Evolutionary conservation across 805 yeast genomes (phyloP), one percentile per base, ranked within the genome.

Genomic region (Huiozyma sinensis): DNA sequence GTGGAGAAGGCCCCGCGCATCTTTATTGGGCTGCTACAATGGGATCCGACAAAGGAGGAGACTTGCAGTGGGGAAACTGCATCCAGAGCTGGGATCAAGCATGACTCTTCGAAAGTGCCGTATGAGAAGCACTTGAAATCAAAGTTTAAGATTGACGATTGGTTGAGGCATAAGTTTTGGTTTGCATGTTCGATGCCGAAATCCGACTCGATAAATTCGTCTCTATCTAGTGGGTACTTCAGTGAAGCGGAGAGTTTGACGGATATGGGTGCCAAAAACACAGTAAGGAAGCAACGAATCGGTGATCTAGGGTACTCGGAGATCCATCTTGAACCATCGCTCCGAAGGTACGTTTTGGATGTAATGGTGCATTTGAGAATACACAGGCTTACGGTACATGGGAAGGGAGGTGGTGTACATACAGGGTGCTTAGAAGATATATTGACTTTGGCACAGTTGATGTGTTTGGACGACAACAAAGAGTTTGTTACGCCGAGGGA

Each of bases 281-380:
- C 4, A 39, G 5, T 39, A 7, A 13, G n/a, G 10, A 30, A 13
- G 7, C 36, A 32, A 39, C 24, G 17, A 31, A 30, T 12, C 30
- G 13, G 7, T 40, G 13, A 17, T 11, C 8, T n/a, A 6, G 28
- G 10, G 3, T 35, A 13, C 28, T 10, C 29, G 13, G 24, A 33
- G 17, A 36, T 40, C 13, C 40, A 47, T 43, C 13, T 50, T 9
- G 44, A 44, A 29, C 41, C 53, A 11, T 36, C 40, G 9, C 33
- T 54, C 8, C 40, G 38, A 36, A 64, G 79, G 7, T 80, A 79
- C 51, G 70, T 77, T 49, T 72, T 77, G 46, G 85, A 80, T 55
- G 67, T 81, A 6, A 63, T 76, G 33, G 67, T 79, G 2, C 77
- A 71, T 53, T 47, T 75, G 6, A 63, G 87, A 42, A 67, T 73